Conservation (phyloP, 1,284 basidiomycete genomes). For the Naganishia albida region DNA sequence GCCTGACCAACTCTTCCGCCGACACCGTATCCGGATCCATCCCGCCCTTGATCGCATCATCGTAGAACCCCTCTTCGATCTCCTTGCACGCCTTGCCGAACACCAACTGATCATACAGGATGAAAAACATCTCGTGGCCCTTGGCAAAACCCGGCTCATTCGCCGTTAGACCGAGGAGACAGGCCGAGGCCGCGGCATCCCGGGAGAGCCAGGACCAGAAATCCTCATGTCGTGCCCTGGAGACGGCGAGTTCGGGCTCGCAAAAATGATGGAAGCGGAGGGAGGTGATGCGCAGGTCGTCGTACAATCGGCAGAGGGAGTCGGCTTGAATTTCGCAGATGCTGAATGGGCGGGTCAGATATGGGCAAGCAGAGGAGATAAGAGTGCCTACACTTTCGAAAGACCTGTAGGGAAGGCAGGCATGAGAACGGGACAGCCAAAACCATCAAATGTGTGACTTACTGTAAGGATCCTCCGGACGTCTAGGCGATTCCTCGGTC, state of each 20-base stretch:
- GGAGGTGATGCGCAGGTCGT: constrained; percentile 48
- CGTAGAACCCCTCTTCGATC: constrained; percentile 30
- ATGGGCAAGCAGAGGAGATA: neutral
- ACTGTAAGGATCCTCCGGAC: constrained; percentile 37
- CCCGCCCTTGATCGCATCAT: constrained; percentile 37
- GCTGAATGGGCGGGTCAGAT: constrained; percentile 28
- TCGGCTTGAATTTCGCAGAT: constrained; percentile 52
- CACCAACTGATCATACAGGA: constrained; percentile 38
- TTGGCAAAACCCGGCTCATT: constrained; percentile 38
- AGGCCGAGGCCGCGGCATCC: constrained; percentile 44
- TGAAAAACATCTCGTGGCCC: constrained; percentile 53
- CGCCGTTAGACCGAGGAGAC: constrained; percentile 44
- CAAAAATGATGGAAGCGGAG: constrained; percentile 50
- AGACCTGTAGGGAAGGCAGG: constrained; percentile 36
- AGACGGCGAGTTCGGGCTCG: constrained; percentile 21
- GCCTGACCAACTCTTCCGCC: constrained; percentile 38
- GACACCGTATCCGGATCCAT: constrained; percentile 33
- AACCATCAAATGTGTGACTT: constrained; percentile 29
- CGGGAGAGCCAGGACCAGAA: constrained; percentile 48
- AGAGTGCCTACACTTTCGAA: constrained; percentile 45
- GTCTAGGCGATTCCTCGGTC: constrained; percentile 39
- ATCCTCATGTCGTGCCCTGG: constrained; percentile 35
- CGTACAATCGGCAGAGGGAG: constrained; percentile 43
- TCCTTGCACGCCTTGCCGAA: constrained; percentile 26
- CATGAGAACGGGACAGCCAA: neutral